Percentiles rank a stretch among this genome's conserved stretches.
Conservation (phyloP, 345 rosid species). For the Abelmoschus esculentus region DNA sequence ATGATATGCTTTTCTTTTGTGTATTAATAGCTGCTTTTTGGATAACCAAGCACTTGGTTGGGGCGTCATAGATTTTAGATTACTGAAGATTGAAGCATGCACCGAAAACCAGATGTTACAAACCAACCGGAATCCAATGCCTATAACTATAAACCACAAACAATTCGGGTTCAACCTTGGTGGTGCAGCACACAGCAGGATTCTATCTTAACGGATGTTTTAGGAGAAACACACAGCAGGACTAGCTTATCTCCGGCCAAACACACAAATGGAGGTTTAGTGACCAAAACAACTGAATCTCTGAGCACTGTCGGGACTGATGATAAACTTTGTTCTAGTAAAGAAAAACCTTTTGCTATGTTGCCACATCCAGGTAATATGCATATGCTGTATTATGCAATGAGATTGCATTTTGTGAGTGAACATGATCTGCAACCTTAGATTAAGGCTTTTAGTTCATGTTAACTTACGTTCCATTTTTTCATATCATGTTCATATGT, state of each 20-base stretch:
- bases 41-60: neutral
- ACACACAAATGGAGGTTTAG: slow-evolving; percentile 6
- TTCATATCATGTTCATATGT: neutral
- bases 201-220: slow-evolving; percentile 1
- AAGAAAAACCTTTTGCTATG: slow-evolving; percentile 3
- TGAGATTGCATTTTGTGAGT: neutral
- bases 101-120: slow-evolving; percentile 9
- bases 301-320: slow-evolving; percentile 8
- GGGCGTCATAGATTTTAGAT: slow-evolving; percentile 3
- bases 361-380: slow-evolving; percentile 26
- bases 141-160: slow-evolving; percentile 3
- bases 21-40: neutral
- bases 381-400: neutral
- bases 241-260: slow-evolving; percentile 6
- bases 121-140: slow-evolving; percentile 11
- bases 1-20: slow-evolving; percentile 1
- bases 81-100: slow-evolving; percentile 16
- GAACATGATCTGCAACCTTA: slow-evolving; percentile 1
- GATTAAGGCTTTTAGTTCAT: neutral
- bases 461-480: neutral
- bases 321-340: slow-evolving; percentile 7
- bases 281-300: slow-evolving; percentile 13
- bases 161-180: slow-evolving; percentile 28
- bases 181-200: slow-evolving; percentile 19
- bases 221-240: slow-evolving; percentile 14